Base-by-base conservation (phyloP, 371 early-diverging fungal genomes). In the Mortierella sp. region DNA sequence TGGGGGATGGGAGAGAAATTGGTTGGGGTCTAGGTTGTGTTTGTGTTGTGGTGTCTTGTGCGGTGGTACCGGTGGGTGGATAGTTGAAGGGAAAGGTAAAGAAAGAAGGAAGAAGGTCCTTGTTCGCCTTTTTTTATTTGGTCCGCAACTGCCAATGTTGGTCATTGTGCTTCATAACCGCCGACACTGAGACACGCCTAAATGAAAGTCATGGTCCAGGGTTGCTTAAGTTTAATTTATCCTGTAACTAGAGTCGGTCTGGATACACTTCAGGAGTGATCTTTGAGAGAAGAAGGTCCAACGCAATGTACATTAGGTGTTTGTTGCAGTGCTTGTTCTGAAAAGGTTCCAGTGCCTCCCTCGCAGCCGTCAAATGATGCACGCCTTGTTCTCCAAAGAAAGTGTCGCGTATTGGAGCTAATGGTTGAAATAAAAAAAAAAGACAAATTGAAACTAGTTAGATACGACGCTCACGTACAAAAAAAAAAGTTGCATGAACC, bases 241-340 rank as follows among this genome's bases (percentile, higher is more conserved):
- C 55, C 55, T 7, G 9, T 48, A 24, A 54, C 28, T 60, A 60
- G 6, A 31, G 28, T 28, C 65, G 65, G 38, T 84, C 84, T 19
- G 74, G 82, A 44, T 85, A 85, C 58, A 85, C 71, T 48, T 85
- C 86, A 44, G 86, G 86, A 1, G 77, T 71, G 31, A 85, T 75
- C 26, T 80, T 85, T 21, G 86, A 82, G 9, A 85, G 73, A 10
- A 85, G 60, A 6, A 87, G 73, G 71, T 87, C 88, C 0, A 87
- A 68, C 4, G 82, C 82, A 74, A 84, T 79, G 47, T 84, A 81
- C 11, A 87, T 81, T 47, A 87, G 47, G 38, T 87, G 88, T 50
- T 84, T 83, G 68, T 87, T 87, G 58, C 88, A 87, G 34, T 75
- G 48, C 63, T 83, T 84, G 72, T 79, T 81, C 44, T 87, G 88